A percentile compares a stretch with the other conserved stretches of the same genome.
Conservation (phyloP, 148 eudicot species). For the Euryodendron excelsum region DNA sequence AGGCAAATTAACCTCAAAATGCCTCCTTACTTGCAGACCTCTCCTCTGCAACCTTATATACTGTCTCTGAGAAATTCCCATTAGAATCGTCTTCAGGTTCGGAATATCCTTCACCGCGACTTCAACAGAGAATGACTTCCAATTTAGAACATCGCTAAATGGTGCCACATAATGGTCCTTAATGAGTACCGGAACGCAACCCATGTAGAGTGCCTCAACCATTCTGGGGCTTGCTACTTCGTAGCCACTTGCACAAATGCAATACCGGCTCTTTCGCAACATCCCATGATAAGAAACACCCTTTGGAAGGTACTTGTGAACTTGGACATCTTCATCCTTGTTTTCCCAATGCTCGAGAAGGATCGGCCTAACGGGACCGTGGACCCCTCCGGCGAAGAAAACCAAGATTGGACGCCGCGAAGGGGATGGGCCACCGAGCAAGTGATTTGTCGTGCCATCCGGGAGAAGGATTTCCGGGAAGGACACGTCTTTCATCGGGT, state of each 20-base stretch:
- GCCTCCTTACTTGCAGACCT: conserved; percentile 35
- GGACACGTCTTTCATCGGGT: conserved; percentile 33
- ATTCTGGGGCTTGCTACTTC: conserved; percentile 67
- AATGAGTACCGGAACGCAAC: conserved; percentile 60
- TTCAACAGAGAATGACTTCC: conserved; percentile 43
- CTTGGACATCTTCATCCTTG: conserved; percentile 44
- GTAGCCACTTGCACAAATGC: conserved; percentile 63
- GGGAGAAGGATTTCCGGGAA: conserved; percentile 45
- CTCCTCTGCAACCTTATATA: conserved; percentile 35
- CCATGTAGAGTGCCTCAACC: conserved; percentile 50
- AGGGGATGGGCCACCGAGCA: conserved; percentile 37
- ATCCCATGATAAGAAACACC: conserved; percentile 36
- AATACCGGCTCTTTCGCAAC: conserved; percentile 39
- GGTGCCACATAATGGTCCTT: conserved; percentile 49
- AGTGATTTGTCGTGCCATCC: conserved; percentile 19
- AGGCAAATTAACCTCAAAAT: conserved; percentile 43
- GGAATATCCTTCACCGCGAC: conserved; percentile 39
- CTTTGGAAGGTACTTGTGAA: conserved; percentile 46
- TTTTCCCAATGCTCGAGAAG: conserved; percentile 40
- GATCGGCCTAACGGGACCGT: conserved; percentile 42
- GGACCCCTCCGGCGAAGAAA: conserved; percentile 46
- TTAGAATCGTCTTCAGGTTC: conserved; percentile 42
- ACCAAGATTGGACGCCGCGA: conserved; percentile 30
- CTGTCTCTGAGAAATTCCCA: conserved; percentile 20
- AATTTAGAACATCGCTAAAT: conserved; percentile 55